Evolutionary conservation across 2,329 filamentous ascomycete genomes (phyloP).

Genomic region (Diaporthe humulicola): DNA sequence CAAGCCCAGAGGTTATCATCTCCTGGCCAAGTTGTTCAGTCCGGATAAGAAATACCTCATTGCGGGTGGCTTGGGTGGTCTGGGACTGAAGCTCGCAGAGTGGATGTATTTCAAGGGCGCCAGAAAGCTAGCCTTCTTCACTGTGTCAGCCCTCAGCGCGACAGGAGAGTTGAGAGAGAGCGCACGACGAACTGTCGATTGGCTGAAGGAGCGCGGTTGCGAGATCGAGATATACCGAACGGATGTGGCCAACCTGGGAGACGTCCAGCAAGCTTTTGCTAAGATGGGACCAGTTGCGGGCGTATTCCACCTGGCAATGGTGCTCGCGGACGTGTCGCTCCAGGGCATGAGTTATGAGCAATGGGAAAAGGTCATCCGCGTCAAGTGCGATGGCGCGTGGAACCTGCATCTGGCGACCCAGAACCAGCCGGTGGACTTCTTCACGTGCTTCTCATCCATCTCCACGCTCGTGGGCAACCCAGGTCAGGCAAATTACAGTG

Average conservation of each 20-base stretch:
- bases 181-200: background rate
- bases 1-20: background rate
- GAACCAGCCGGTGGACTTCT: slow-evolving; percentile 44
- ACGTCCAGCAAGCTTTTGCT: slow-evolving; percentile 1
- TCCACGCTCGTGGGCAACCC: slow-evolving; percentile 44
- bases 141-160: slow-evolving; percentile 6
- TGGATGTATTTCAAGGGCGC: slow-evolving; percentile 32
- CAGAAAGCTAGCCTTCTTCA: slow-evolving; percentile 17
- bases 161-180: slow-evolving; percentile 4
- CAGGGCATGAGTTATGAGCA: slow-evolving; percentile 19
- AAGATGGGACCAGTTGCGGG: slow-evolving; percentile 22
- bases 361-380: slow-evolving; percentile 14
- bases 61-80: slow-evolving; percentile 18
- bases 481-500: slow-evolving; percentile 57
- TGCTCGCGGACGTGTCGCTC: slow-evolving; percentile 16
- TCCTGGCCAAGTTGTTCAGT: slow-evolving; percentile 9
- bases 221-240: slow-evolving; percentile 16
- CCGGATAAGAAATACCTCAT: slow-evolving; percentile 20
- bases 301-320: slow-evolving; percentile 33
- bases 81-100: slow-evolving; percentile 17
- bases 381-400: slow-evolving; percentile 16
- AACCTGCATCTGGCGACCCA: slow-evolving; percentile 20
- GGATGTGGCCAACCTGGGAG: background rate
- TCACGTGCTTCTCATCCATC: slow-evolving; percentile 50
- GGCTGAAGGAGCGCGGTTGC: background rate